Conservation (phyloP, 208 protist genomes). For the Phytomonas sp. region DNA sequence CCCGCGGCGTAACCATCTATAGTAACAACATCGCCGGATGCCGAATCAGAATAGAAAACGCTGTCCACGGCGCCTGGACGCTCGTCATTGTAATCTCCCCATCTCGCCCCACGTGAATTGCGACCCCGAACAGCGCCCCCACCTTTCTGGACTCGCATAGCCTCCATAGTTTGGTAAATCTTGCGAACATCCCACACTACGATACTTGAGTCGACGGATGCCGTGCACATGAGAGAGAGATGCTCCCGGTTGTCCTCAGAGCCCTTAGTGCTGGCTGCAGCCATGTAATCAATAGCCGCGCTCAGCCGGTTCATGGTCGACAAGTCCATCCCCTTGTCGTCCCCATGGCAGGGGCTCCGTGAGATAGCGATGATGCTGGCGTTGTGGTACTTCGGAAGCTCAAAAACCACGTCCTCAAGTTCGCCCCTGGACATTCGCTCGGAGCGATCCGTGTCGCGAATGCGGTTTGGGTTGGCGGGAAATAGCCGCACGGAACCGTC, state of each 20-base stretch:
- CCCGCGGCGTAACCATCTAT: conserved; percentile 27
- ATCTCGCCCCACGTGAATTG: background rate
- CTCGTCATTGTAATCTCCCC: background rate
- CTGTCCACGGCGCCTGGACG: conserved; percentile 1
- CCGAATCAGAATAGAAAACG: background rate
- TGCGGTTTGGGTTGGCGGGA: conserved; percentile 35
- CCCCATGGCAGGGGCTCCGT: conserved; percentile 57
- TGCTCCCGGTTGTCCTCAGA: conserved; percentile 37
- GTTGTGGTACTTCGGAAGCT: conserved; percentile 77
- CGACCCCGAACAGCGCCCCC: background rate
- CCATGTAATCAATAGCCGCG: conserved; percentile 19
- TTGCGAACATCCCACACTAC: conserved; percentile 78
- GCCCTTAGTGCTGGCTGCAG: conserved; percentile 8
- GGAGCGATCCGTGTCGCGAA: conserved; percentile 47
- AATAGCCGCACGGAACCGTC: conserved; percentile 79
- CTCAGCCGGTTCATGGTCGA: conserved; percentile 12
- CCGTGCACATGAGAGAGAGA: conserved; percentile 75
- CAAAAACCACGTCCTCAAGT: conserved; percentile 65
- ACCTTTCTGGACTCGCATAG: conserved; percentile 18
- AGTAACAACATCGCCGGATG: conserved; percentile 51
- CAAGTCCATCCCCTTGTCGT: conserved; percentile 2
- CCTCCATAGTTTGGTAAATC: conserved; percentile 69
- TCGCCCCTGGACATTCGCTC: conserved; percentile 36
- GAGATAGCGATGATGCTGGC: conserved; percentile 58
- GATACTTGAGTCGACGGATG: conserved; percentile 72